Percentiles rank a stretch among this genome's conserved stretches.
Evolutionary conservation across 148 eudicot genomes (phyloP).

Genomic region (Mesembryanthemum crystallinum): DNA sequence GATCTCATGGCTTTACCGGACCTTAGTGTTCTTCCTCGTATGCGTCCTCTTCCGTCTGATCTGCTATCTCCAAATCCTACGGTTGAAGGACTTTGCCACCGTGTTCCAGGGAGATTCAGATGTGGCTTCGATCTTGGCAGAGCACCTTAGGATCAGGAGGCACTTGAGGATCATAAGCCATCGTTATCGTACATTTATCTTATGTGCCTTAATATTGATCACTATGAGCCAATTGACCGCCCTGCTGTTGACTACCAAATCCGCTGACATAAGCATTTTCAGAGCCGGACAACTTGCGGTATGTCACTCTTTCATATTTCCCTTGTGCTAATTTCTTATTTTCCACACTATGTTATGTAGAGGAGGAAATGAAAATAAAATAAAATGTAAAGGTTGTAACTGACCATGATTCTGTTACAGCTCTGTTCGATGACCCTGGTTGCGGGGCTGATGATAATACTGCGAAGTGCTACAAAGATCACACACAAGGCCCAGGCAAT

Average conservation of each 20-base stretch:
- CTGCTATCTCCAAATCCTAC: conserved; percentile 86
- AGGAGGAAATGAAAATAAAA: too few species aligned
- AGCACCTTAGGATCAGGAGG: conserved; percentile 78
- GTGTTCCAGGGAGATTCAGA: conserved; percentile 74
- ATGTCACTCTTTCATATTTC: conserved; percentile 19
- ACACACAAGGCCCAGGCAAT: conserved; percentile 93
- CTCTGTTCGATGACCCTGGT: conserved; percentile 69
- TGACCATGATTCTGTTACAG: conserved; percentile 35
- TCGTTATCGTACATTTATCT: conserved; percentile 66
- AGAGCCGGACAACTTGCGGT: conserved; percentile 88
- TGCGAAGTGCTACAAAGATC: conserved; percentile 83
- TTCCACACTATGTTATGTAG: background rate
- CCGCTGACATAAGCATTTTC: conserved; percentile 51
- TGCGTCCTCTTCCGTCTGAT: conserved; percentile 88
- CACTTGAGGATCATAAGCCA: conserved; percentile 82
- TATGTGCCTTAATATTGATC: conserved; percentile 53
- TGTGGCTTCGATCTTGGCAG: conserved; percentile 58
- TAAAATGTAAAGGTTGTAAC: background rate
- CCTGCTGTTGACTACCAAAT: conserved; percentile 56
- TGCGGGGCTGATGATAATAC: conserved; percentile 66
- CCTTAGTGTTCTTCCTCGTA: conserved; percentile 75
- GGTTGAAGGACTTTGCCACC: conserved; percentile 69
- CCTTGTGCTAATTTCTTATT: background rate
- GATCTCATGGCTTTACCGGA: conserved; percentile 82
- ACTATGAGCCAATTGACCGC: conserved; percentile 69